A percentile compares a stretch with the other conserved stretches of the same genome.
These are phyloP conservation scores for Chlorella vulgaris DNA, from an alignment of 139 green algal genomes.

Conservation along the genomic window DNA sequence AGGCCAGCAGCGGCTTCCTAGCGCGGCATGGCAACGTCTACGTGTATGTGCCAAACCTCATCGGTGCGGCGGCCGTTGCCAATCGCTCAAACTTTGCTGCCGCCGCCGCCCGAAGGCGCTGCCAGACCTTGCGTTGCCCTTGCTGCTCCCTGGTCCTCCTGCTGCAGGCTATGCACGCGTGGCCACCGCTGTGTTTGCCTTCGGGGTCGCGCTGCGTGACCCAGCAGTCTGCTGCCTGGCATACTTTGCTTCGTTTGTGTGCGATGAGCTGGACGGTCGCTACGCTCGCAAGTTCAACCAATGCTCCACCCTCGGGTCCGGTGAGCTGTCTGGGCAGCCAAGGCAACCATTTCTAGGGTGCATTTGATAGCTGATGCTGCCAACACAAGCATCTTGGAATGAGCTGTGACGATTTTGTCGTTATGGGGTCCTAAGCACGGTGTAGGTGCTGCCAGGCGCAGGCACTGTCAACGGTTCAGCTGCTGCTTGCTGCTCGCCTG, in stretches of 20 bases:
- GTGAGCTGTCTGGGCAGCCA: background rate
- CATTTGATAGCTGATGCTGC: background rate
- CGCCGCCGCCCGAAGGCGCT: background rate
- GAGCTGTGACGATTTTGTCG: too few relatives aligned
- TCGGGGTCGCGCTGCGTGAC: conserved; percentile 62
- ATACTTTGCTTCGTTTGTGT: conserved; percentile 88
- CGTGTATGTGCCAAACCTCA: conserved; percentile 89
- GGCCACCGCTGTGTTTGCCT: conserved; percentile 66
- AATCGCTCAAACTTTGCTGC: background rate
- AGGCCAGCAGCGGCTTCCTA: conserved; percentile 62
- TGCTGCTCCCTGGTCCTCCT: too few relatives aligned
- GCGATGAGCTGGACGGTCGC: conserved; percentile 93
- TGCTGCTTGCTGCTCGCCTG: too few relatives aligned
- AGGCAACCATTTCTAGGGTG: background rate
- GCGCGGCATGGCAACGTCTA: conserved; percentile 68
- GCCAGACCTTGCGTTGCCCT: too few relatives aligned
- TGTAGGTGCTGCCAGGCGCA: too few relatives aligned
- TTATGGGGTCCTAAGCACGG: too few relatives aligned
- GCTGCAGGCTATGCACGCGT: conserved; percentile 90
- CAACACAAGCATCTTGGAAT: background rate
- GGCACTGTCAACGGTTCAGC: too few relatives aligned
- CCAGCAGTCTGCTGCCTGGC: conserved; percentile 58
- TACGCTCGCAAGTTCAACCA: conserved; percentile 86
- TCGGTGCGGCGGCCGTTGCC: conserved; percentile 58
- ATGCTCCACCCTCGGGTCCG: conserved; percentile 81